These are phyloP conservation scores for Rhytidiadelphus loreus DNA, from an alignment of 225 moss, liverwort and hornwort genomes.

Conservation along the genomic window DNA sequence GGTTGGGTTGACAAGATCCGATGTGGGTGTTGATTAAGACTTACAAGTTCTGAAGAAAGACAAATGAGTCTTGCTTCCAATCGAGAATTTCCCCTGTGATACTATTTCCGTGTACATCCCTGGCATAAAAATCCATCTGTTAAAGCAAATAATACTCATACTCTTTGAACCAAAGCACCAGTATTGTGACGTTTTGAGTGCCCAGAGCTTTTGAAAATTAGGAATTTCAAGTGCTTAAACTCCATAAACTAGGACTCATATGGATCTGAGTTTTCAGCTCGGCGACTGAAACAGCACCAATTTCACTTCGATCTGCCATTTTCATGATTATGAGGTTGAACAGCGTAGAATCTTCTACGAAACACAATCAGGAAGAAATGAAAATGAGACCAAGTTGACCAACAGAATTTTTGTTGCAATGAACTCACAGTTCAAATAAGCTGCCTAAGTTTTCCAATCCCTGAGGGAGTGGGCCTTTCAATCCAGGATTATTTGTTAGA, in stretches of 20 bases:
- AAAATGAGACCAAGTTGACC: background rate
- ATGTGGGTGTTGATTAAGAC: background rate
- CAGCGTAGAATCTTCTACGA: background rate
- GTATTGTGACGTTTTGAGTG: background rate
- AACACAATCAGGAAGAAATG: background rate
- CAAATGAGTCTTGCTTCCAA: background rate
- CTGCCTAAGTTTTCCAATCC: background rate
- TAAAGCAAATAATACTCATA: background rate
- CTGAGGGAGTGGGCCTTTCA: background rate
- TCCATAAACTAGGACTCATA: background rate
- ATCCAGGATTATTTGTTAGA: background rate
- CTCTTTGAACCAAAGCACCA: background rate
- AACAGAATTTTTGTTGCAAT: background rate
- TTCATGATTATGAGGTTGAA: background rate
- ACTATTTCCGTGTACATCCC: conserved; percentile 10
- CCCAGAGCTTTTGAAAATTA: no score
- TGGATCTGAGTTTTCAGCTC: no score
- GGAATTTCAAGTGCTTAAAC: background rate
- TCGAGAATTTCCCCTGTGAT: background rate
- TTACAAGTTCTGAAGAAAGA: conserved; percentile 21
- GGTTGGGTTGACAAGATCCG: background rate
- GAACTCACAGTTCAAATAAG: conserved; percentile 8
- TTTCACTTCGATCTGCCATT: background rate
- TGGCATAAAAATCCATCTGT: background rate
- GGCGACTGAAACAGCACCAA: background rate